phyloP scores from a whole-genome alignment of 164 flowering plant species.

The Magnolia changhungtana region DNA sequence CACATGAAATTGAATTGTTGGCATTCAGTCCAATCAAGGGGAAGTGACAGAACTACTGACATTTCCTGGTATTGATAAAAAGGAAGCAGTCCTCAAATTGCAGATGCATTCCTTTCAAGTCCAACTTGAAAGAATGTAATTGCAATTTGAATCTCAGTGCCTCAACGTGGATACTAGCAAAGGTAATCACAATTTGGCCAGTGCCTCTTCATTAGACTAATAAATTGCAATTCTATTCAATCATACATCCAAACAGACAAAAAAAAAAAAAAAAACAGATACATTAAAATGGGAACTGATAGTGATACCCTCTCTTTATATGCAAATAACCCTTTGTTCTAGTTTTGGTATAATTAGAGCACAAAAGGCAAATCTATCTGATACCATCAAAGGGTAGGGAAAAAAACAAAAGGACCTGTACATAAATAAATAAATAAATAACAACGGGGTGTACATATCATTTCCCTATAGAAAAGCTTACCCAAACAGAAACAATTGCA shows the following conservation, averaged over 20 bases:
- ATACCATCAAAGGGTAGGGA: not conserved
- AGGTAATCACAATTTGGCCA: not conserved
- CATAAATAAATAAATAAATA: too few species aligned
- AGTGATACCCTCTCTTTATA: not conserved
- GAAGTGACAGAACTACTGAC: too few species aligned
- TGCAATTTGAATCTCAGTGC: not conserved
- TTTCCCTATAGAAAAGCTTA: constrained; percentile 17
- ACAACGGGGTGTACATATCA: not conserved
- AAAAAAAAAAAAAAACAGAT: not conserved
- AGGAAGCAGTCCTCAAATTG: too few species aligned
- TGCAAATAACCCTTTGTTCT: not conserved
- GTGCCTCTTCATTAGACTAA: not conserved
- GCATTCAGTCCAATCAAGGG: too few species aligned
- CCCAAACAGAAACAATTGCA: constrained; percentile 92
- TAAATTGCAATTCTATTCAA: not conserved
- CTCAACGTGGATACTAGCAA: not conserved
- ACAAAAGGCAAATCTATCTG: not conserved
- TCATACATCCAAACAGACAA: not conserved
- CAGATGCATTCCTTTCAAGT: not conserved
- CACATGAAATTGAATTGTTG: too few species aligned
- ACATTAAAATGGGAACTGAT: not conserved
- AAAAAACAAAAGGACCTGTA: not conserved
- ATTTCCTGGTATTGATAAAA: too few species aligned
- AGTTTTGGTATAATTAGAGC: not conserved
- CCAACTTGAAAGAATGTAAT: not conserved